Evolutionary conservation across 192 early-diverging fungal species (phyloP), one percentile per base, ranked within the genome.

Genomic region (Linnemannia exigua): DNA sequence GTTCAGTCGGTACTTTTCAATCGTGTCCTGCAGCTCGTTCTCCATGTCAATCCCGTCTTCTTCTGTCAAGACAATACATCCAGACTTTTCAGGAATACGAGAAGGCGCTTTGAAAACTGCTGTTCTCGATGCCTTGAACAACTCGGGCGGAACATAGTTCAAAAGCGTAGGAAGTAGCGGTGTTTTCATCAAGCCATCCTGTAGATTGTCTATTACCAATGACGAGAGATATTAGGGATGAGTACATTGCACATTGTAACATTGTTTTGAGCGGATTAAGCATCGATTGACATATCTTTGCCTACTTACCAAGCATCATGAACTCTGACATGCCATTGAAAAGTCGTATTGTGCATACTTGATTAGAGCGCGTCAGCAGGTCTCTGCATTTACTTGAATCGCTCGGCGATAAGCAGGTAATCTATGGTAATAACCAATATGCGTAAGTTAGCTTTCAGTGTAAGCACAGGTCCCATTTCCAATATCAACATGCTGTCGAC

Each of bases 251-350:
- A 36, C 7, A 4, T 38, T 11, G 8, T 33, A 68, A 5, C 15
- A 5, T n/a, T n/a, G n/a, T n/a, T n/a, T n/a, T n/a, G n/a, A n/a
- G n/a, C n/a, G n/a, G n/a, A n/a, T n/a, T n/a, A n/a, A n/a, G n/a
- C n/a, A n/a, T n/a, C n/a, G n/a, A n/a, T n/a, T n/a, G n/a, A n/a
- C n/a, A n/a, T n/a, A n/a, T n/a, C n/a, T n/a, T n/a, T n/a, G 5
- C 14, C 36, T 19, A 41, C 77, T 63, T 84, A 90, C 90, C 88
- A 28, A 90, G 66, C 91, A 90, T 90, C 89, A 92, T 89, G 35
- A 92, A 90, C 54, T 92, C 91, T 7, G 87, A 77, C 70, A 80
- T 87, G n/a, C 82, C 88, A 25, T 89, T 81, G 33, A 92, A 75
- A 3, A 89, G 81, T 12, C 90, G 81, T 19, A 92, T 70, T 0